These are phyloP conservation scores for Herpetospermum pedunculosum DNA, from an alignment of 306 rosid species.

Conservation along the genomic window DNA sequence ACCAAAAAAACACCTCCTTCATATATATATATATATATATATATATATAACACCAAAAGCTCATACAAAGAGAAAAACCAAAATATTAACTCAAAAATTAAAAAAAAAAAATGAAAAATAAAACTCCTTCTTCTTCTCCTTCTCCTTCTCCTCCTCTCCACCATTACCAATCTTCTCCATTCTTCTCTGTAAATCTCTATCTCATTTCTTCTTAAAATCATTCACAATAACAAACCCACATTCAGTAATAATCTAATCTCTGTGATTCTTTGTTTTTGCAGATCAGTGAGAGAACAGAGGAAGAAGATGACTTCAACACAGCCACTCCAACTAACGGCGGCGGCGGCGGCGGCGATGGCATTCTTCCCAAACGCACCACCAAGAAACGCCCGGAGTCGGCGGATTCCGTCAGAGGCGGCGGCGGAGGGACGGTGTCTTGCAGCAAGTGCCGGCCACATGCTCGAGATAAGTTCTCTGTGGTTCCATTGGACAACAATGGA, in stretches of 20 bases:
- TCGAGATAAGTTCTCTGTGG: constrained; percentile 75
- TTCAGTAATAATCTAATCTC: background rate
- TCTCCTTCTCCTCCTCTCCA: constrained; percentile 17
- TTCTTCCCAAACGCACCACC: constrained; percentile 11
- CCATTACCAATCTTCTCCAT: constrained; percentile 17
- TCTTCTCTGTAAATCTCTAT: constrained; percentile 30
- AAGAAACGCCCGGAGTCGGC: constrained; percentile 45
- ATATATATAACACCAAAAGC: background rate
- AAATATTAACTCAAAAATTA: background rate
- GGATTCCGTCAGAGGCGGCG: constrained; percentile 12
- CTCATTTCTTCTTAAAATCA: background rate
- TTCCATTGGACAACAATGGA: constrained; percentile 48
- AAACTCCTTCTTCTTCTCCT: constrained; percentile 26
- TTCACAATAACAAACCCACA: background rate
- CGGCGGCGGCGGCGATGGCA: constrained; percentile 6
- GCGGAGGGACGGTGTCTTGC: constrained; percentile 55
- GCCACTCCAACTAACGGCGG: too few species aligned
- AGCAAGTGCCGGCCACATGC: constrained; percentile 80
- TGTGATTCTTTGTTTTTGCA: constrained; percentile 18
- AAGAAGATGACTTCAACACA: constrained; percentile 35
- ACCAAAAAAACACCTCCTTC: background rate
- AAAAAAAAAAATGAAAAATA: constrained; percentile 1
- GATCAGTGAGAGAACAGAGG: constrained; percentile 38
- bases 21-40: too few species aligned
- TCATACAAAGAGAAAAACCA: background rate